Conservation (phyloP, 1,284 basidiomycete genomes). For the Cerioporus squamosus region DNA sequence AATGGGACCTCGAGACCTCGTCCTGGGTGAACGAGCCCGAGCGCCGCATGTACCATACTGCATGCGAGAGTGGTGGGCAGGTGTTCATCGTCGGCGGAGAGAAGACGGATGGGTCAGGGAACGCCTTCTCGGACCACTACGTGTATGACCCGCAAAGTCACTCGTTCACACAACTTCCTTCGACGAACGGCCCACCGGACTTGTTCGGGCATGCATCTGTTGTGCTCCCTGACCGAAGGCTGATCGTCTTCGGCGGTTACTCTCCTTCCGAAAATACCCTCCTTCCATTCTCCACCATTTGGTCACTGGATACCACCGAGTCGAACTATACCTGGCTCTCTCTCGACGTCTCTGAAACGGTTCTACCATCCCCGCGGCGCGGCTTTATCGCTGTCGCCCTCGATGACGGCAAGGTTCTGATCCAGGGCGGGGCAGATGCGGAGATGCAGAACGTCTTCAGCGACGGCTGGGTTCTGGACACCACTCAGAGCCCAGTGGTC, state of each 20-base stretch:
- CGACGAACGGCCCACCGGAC: conserved; percentile 61
- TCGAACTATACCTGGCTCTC: conserved; percentile 54
- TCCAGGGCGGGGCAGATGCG: conserved; percentile 80
- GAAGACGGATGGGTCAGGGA: conserved; percentile 75
- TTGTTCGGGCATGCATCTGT: conserved; percentile 75
- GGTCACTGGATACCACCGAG: conserved; percentile 65
- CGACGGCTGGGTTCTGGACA: conserved; percentile 81
- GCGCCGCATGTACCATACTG: conserved; percentile 74
- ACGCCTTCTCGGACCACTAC: conserved; percentile 66
- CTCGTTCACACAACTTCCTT: conserved; percentile 60
- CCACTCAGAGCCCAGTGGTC: conserved; percentile 53
- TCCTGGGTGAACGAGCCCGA: conserved; percentile 72
- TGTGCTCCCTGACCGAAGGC: conserved; percentile 65
- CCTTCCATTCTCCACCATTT: conserved; percentile 62
- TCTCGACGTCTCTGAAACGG: conserved; percentile 42
- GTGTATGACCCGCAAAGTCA: conserved; percentile 57
- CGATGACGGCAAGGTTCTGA: conserved; percentile 59
- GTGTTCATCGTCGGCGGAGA: conserved; percentile 79
- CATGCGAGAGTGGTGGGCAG: conserved; percentile 49
- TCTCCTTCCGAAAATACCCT: conserved; percentile 52
- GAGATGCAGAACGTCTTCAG: conserved; percentile 55
- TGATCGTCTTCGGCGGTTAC: conserved; percentile 82
- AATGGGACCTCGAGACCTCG: conserved; percentile 51
- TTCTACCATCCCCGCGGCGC: conserved; percentile 64
- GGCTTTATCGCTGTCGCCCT: conserved; percentile 67